Evolutionary conservation across 306 rosid genomes (phyloP).

Genomic region (Macrotyloma uniflorum): DNA sequence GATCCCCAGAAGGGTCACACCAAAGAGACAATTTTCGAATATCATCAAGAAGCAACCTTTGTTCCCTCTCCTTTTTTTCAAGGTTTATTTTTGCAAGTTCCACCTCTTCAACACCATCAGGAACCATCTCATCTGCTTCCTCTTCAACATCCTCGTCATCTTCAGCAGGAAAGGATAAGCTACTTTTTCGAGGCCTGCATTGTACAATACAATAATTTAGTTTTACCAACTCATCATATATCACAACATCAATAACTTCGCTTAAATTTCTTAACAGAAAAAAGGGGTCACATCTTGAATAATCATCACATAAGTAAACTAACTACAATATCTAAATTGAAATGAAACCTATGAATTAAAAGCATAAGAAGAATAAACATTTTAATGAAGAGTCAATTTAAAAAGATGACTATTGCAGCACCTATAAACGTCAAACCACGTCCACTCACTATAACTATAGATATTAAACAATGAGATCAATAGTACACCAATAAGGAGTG

Average conservation of each 20-base stretch:
- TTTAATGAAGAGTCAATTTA: constrained; percentile 5
- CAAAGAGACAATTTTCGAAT: constrained; percentile 72
- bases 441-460: not conserved
- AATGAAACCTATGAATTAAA: constrained; percentile 5
- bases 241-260: constrained; percentile 32
- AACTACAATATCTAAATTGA: constrained; percentile 22
- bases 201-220: constrained; percentile 42
- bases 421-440: not conserved
- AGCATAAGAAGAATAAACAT: not conserved
- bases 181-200: constrained; percentile 94
- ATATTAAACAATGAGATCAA: constrained; percentile 26
- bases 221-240: constrained; percentile 36
- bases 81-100: constrained; percentile 92
- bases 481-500: not conserved
- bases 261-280: constrained; percentile 15
- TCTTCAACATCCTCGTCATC: constrained; percentile 97
- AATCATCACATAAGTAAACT: not conserved
- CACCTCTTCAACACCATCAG: constrained; percentile 99
- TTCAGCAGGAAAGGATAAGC: constrained; percentile 81
- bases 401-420: constrained; percentile 13
- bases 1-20: constrained; percentile 66
- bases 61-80: constrained; percentile 83
- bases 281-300: not conserved
- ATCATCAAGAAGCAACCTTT: constrained; percentile 83
- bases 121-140: constrained; percentile 97